Percentiles rank a stretch among this genome's conserved stretches.
These are phyloP conservation scores for Aspergillus heteromorphus DNA, from an alignment of 495 filamentous ascomycete genomes.

Conservation along the genomic window DNA sequence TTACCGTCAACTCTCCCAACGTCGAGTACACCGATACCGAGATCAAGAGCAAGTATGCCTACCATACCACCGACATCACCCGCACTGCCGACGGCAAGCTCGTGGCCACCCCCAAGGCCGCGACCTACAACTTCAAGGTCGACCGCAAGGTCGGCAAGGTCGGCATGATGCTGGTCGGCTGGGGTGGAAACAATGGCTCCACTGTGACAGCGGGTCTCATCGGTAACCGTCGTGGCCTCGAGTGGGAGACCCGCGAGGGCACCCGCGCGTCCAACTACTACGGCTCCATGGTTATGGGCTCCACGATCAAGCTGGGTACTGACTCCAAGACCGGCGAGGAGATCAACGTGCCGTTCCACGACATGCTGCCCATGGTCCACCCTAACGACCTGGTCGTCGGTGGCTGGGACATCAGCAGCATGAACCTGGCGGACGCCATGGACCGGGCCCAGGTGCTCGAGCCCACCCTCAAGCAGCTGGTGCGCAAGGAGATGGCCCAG, in stretches of 20 bases:
- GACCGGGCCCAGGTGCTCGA: conserved; percentile 92
- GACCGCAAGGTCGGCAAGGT: conserved; percentile 89
- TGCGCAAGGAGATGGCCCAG: conserved; percentile 86
- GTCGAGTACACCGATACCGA: conserved; percentile 82
- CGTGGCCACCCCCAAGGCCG: conserved; percentile 82
- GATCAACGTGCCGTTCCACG: conserved; percentile 93
- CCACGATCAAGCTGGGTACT: conserved; percentile 91
- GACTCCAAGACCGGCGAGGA: conserved; percentile 81
- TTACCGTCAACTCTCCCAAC: conserved; percentile 86
- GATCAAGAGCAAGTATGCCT: conserved; percentile 93
- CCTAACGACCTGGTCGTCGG: conserved; percentile 94
- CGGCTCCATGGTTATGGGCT: conserved; percentile 93
- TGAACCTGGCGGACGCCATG: conserved; percentile 90
- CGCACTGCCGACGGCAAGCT: conserved; percentile 68
- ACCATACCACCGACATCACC: conserved; percentile 83
- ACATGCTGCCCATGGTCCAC: conserved; percentile 94
- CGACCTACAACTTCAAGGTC: conserved; percentile 94
- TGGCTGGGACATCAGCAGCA: conserved; percentile 92
- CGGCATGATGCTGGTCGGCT: conserved; percentile 96
- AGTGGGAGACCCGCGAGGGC: conserved; percentile 92
- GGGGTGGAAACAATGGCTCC: conserved; percentile 97
- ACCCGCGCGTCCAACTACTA: conserved; percentile 88
- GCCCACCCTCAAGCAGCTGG: conserved; percentile 79
- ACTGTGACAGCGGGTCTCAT: conserved; percentile 97
- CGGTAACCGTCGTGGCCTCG: conserved; percentile 80